Evolutionary conservation across 371 early-diverging fungal species (phyloP), one percentile per base, ranked within the genome.

Genomic region (Neoconidiobolus thromboides): DNA sequence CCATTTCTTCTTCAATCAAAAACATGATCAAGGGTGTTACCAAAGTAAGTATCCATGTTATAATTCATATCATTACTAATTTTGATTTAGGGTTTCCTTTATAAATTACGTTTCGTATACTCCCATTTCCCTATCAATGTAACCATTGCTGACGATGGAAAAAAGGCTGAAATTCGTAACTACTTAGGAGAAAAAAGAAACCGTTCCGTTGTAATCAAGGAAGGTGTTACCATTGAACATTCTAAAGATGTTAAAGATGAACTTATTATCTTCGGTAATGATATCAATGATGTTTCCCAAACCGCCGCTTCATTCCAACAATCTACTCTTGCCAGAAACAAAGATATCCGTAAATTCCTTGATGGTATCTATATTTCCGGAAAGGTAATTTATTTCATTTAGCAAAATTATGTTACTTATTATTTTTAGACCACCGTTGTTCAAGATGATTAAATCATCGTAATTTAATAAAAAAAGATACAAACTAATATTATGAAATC

Each of bases 111-210:
- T 69, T 95, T 91, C 69, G 99, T 96, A 58, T 97, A 97, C 69
- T 97, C 98, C 64, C 99, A 99, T 80, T 99, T 99, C 79, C 98
- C 99, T 75, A 99, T 99, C 83, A 94, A 92, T 79, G 89, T 91
- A 65, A 89, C 86, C 73, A 85, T 99, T 63, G 73, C 78, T 64
- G 85, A 91, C 65, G 78, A 77, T 65, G 86, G 83, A 58, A 82
- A 84, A 68, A 73, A 71, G 39, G 85, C 96, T 52, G 96, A 97
- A 77, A 91, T 99, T 76, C 93, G 99, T 71, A 99, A 99, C 87
- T 99, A 97, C 80, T 79, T 99, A 68, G 99, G 99, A 71, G 93
- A 98, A 76, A 98, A 96, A 84, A 75, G 85, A 49, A 85, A 86
- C 67, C 88, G 95, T 79, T 75, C 78, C 64, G 87, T 97, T 63